Base-by-base conservation (phyloP, 331 rosid species). In the Phaseolus coccineus region DNA sequence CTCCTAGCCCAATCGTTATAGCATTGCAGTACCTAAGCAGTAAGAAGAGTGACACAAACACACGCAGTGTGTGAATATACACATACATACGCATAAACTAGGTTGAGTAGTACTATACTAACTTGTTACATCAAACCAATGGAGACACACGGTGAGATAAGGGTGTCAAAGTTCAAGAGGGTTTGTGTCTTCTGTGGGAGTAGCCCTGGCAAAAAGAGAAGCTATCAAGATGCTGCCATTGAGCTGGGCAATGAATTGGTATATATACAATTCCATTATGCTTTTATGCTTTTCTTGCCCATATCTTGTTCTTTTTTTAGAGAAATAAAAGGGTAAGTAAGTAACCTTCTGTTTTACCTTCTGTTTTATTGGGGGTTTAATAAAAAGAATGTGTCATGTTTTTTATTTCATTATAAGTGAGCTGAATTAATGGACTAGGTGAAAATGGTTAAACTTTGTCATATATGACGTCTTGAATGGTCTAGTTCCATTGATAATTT, bases 131-230 rank as follows among this genome's bases (percentile, higher is more conserved):
- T 76, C 55, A 69, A 86, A 64, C n/a, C 27, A 80, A 95, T 93
- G 98, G 96, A 91, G 82, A 81, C 88, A 47, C 87, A 80, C 69
- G 81, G 82, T 88, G 98, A 90, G 83, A 90, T 71, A 77, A 88
- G 76, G 83, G 88, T 71, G 42, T 96, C 99, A 28, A 96, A 81
- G 93, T 96, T 96, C 81, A 83, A 87, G 77, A 96, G 98, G 80
- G 91, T 93, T 84, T 96, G 99, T 87, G 97, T 96, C 12, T 96
- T 96, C 76, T 96, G 99, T 88, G 99, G 99, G 11, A 96, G 99
- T 85, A 96, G 99, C 84, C 99, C 89, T 46, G 99, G 99, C 77
- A 92, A 91, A 85, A 93, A 95, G 82, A 88, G 78, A 78, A 91
- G 90, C 81, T 95, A 93, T 69, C 98, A 95, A 68, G 97, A 91